These are phyloP conservation scores for Aspergillus sp. DNA, from an alignment of 2,329 filamentous ascomycete species.

Conservation along the genomic window DNA sequence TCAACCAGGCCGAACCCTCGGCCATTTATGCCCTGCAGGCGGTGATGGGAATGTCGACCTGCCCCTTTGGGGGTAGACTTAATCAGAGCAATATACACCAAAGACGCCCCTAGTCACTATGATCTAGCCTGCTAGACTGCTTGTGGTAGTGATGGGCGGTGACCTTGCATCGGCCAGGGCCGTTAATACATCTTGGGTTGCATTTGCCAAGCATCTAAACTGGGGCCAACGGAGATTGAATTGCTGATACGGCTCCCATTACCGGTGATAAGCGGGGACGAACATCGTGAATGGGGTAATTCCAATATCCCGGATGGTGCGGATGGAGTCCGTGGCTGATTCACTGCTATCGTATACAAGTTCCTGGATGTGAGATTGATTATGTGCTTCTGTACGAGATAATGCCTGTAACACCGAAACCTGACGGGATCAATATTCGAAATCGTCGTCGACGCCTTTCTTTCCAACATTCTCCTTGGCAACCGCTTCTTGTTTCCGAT, in stretches of 20 bases:
- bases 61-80: too few relatives aligned
- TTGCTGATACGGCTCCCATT: not conserved
- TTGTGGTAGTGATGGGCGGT: too few relatives aligned
- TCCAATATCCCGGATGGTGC: too few relatives aligned
- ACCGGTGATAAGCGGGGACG: conserved; percentile 7
- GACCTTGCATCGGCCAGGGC: too few relatives aligned
- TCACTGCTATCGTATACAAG: not conserved
- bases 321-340: not conserved
- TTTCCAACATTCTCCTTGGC: conserved; percentile 80
- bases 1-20: too few relatives aligned
- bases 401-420: not conserved
- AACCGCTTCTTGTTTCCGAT: conserved; percentile 88
- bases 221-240: not conserved
- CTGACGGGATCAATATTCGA: conserved; percentile 70
- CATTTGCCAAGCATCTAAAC: conserved; percentile 7
- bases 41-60: too few relatives aligned
- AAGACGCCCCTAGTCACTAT: too few relatives aligned
- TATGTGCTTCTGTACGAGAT: not conserved
- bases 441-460: conserved; percentile 91
- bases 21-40: too few relatives aligned
- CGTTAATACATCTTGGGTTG: conserved; percentile 5
- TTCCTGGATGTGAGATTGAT: not conserved
- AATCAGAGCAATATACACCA: too few relatives aligned
- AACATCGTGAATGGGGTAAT: not conserved
- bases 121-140: too few relatives aligned